Percentiles rank a stretch among this genome's conserved stretches.
phyloP scores from a whole-genome alignment of 768 basidiomycete genomes.

The Rhodotorula graminis region DNA sequence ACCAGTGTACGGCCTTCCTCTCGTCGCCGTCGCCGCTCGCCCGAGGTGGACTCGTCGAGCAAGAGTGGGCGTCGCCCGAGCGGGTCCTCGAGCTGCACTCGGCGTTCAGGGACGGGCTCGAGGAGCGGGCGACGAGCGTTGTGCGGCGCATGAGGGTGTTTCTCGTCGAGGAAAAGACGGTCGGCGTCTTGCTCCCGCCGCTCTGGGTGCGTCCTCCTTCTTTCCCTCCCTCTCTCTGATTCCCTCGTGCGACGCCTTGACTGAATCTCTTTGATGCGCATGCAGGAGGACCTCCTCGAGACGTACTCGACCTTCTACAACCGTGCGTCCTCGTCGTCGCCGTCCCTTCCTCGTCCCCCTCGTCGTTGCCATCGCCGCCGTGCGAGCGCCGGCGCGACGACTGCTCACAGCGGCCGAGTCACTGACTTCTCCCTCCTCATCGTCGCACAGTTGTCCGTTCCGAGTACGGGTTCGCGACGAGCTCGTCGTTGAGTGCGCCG shows the following conservation, averaged over 20 bases:
- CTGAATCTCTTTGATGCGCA: no score
- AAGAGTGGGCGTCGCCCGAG: slow-evolving; percentile 56
- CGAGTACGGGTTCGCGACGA: slow-evolving; percentile 35
- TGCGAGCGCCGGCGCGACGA: no score
- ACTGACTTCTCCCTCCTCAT: not conserved
- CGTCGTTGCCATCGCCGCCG: no score
- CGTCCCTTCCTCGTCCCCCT: no score
- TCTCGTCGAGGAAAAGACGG: slow-evolving; percentile 70
- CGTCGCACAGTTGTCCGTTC: slow-evolving; percentile 24
- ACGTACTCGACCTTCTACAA: slow-evolving; percentile 71
- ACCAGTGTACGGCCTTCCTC: slow-evolving; percentile 51
- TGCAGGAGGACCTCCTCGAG: slow-evolving; percentile 62
- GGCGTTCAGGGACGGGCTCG: slow-evolving; percentile 51
- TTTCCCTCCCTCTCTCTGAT: not conserved
- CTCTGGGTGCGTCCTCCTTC: slow-evolving; percentile 48
- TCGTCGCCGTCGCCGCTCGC: slow-evolving; percentile 30
- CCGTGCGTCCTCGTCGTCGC: slow-evolving; percentile 46
- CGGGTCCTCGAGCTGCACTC: slow-evolving; percentile 55
- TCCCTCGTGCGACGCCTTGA: slow-evolving; percentile 42
- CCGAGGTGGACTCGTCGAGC: slow-evolving; percentile 44
- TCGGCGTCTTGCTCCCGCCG: slow-evolving; percentile 70
- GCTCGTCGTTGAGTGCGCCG: slow-evolving; percentile 23
- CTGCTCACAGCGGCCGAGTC: no score
- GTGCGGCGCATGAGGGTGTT: slow-evolving; percentile 65
- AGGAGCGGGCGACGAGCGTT: slow-evolving; percentile 53